Evolutionary conservation across 2,329 filamentous ascomycete species (phyloP), one percentile per base, ranked within the genome.

Genomic region (Calonectria pauciramosa): DNA sequence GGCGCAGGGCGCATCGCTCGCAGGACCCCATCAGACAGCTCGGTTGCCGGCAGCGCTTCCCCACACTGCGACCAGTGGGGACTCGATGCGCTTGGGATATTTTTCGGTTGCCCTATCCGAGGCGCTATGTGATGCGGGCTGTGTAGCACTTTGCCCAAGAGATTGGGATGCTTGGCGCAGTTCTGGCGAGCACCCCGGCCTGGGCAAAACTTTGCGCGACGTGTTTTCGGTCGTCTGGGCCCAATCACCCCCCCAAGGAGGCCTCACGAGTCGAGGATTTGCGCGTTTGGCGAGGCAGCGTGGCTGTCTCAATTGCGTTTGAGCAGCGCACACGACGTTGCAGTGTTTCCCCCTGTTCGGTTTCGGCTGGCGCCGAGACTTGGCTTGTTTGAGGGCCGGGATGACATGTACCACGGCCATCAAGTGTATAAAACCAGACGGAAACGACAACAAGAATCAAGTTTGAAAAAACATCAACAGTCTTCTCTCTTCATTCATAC

Each of bases 291-390:
- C 23, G 34, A 28, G 23, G 56, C 14, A 41, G 9, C 5, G 56
- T 63, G 56, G 56, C 56, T 63, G 56, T 63, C 36, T 63, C 56
- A 41, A 63, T 20, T 41, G 56, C 9, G 56, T 63, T 63, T 63
- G 34, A 63, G 23, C 56, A 16, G 34, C 56, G 5, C n/a, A 63
- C 56, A 63, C 56, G 36, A 38, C 56, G 56, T 63, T 63, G 56
- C 56, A 63, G 23, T 4, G 13, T 30, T 32, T 8, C 56, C 56
- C 56, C 56, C 11, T 41, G 56, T 41, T 26, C 23, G 36, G 56
- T 63, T 63, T 63, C 56, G 56, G 34, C 34, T 63, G 56, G 23
- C 56, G 56, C 56, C n/a, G 56, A 63, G 56, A 38, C 56, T 41
- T 6, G 36, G 26, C 4, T 6, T n/a, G 56, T 26, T 63, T 41